Evolutionary conservation across 176 grass and related monocot species (phyloP), one percentile per base, ranked within the genome.

Genomic region (Otatea glauca): DNA sequence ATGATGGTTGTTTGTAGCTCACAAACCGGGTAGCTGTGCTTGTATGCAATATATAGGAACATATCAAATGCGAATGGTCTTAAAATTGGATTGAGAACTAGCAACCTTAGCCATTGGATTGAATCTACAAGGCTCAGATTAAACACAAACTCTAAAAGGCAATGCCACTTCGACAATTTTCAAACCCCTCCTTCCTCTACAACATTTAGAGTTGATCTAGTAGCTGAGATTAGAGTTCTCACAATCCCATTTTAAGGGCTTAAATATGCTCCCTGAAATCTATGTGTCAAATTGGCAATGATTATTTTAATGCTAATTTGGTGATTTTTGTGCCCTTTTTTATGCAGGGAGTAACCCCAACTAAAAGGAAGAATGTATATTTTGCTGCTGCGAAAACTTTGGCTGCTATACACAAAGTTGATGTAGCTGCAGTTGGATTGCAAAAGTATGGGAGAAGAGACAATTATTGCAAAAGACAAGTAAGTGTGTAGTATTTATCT

Each of bases 401-500:
- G 78, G 88, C 96, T 79, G 75, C 81, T 68, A 78, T 96, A 60
- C 96, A 99, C 84, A 92, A 83, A 86, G 86, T 96, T 81, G 83
- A 99, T 76, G 86, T 89, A 1, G 65, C 88, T 89, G 73, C 59
- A 21, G 80, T 96, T 83, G 96, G 93, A 64, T 75, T 99, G 75
- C 93, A 99, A 39, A 99, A 96, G 69, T 94, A 87, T 68, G 91
- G 96, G 34, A 92, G 78, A 86, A 83, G 93, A 86, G 96, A 99
- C 32, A 96, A 99, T 62, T 99, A 99, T 68, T 99, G 96, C 85
- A 99, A 89, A 88, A 92, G 93, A 95, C 93, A 99, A 88, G 93
- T 98, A 81, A 16, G 70, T 81, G 69, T 17, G 5, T 50, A 11
- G 7, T 77, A 37, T 20, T 48, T 18, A 56, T 24, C 39, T 65